Conservation (phyloP, 345 rosid genomes). For the Diplotaxis tenuifolia region DNA sequence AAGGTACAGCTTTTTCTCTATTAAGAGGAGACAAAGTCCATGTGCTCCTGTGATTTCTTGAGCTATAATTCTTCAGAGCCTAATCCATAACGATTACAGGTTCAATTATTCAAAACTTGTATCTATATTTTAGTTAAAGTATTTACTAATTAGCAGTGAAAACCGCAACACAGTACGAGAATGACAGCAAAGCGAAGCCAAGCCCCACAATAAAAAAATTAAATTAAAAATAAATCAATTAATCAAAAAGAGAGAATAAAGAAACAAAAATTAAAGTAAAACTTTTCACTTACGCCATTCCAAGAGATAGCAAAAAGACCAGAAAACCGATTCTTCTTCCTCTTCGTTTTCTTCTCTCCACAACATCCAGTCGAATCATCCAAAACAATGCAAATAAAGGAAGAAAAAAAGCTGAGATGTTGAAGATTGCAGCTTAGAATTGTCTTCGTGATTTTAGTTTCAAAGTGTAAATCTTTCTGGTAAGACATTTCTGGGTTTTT, state of each 20-base stretch:
- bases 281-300: slow-evolving; percentile 41
- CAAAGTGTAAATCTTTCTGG: slow-evolving; percentile 28
- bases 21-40: slow-evolving; percentile 40
- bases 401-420: slow-evolving; percentile 17
- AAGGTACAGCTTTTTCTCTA: slow-evolving; percentile 20
- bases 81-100: slow-evolving; percentile 25
- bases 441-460: slow-evolving; percentile 6
- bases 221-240: background rate
- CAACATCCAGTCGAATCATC: slow-evolving; percentile 17
- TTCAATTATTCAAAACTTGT: background rate
- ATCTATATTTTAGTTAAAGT: background rate
- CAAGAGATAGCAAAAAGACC: slow-evolving; percentile 27
- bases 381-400: slow-evolving; percentile 11
- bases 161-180: slow-evolving; percentile 31
- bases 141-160: background rate
- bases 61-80: slow-evolving; percentile 27
- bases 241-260: slow-evolving; percentile 6
- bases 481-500: slow-evolving; percentile 28
- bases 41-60: slow-evolving; percentile 36
- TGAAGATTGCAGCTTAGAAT: slow-evolving; percentile 34
- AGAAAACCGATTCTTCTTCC: slow-evolving; percentile 24
- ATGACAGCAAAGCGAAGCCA: slow-evolving; percentile 29
- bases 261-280: slow-evolving; percentile 17
- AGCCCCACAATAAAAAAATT: background rate
- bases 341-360: slow-evolving; percentile 30